Percentiles rank a stretch among this genome's conserved stretches.
These are phyloP conservation scores for Aschersonia sp. DNA, from an alignment of 2,329 filamentous ascomycete species.

Conservation along the genomic window DNA sequence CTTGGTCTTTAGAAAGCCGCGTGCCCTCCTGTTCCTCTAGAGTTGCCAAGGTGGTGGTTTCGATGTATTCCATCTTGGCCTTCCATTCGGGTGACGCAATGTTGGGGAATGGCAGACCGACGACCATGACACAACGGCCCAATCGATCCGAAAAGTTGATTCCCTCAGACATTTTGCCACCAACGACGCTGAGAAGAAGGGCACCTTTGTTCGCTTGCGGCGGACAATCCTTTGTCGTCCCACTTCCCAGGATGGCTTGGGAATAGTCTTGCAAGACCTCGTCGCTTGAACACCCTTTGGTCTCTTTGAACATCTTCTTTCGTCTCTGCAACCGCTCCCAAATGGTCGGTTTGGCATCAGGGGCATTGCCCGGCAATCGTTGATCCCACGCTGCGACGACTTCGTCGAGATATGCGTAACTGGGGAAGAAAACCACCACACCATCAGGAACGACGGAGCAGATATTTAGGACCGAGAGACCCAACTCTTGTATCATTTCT, in stretches of 20 bases:
- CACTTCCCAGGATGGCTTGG: slow-evolving; percentile 40
- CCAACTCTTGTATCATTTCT: slow-evolving; percentile 60
- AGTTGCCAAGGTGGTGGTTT: slow-evolving; percentile 36
- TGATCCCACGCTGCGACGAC: slow-evolving; percentile 47
- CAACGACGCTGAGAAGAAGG: slow-evolving; percentile 77
- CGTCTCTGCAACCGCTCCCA: slow-evolving; percentile 43
- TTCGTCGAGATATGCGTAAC: slow-evolving; percentile 76
- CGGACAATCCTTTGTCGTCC: background rate
- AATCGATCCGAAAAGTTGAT: slow-evolving; percentile 95
- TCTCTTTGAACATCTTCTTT: slow-evolving; percentile 50
- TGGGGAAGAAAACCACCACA: slow-evolving; percentile 89
- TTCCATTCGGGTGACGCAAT: slow-evolving; percentile 83
- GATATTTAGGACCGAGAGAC: slow-evolving; percentile 55
- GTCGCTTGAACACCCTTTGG: slow-evolving; percentile 44
- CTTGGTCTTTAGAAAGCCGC: slow-evolving; percentile 10
- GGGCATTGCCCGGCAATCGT: slow-evolving; percentile 17
- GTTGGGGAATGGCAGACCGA: slow-evolving; percentile 88
- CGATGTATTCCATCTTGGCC: slow-evolving; percentile 78
- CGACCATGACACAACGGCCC: slow-evolving; percentile 79
- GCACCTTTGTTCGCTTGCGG: slow-evolving; percentile 43
- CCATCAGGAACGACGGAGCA: slow-evolving; percentile 71
- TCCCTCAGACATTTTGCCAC: slow-evolving; percentile 89
- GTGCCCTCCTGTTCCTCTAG: slow-evolving; percentile 12
- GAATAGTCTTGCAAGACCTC: slow-evolving; percentile 62
- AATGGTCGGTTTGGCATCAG: slow-evolving; percentile 21